Percentiles rank a stretch among this genome's conserved stretches.
Evolutionary conservation across 2,329 filamentous ascomycete genomes (phyloP).

Genomic region (Teratosphaeria epicoccoides): DNA sequence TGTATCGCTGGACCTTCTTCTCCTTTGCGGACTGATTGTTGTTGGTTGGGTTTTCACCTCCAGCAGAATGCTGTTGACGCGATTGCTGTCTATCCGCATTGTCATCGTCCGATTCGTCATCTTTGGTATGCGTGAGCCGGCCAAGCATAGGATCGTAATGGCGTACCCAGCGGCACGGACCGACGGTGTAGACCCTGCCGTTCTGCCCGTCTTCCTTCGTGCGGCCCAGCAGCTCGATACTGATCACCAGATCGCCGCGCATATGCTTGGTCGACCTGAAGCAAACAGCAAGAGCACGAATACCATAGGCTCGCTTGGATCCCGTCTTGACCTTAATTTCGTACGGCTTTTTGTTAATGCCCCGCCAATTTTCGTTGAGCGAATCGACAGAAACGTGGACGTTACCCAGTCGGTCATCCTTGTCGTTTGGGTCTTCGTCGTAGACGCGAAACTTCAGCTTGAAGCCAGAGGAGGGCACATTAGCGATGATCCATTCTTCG

Average conservation of each 20-base stretch:
- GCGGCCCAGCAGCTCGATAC: conserved; percentile 65
- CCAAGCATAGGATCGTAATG: conserved; percentile 88
- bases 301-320: conserved; percentile 74
- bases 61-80: neutral
- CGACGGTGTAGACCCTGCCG: conserved; percentile 67
- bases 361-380: conserved; percentile 56
- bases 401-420: conserved; percentile 80
- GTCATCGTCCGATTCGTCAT: conserved; percentile 36
- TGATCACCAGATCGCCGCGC: conserved; percentile 60
- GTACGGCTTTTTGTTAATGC: conserved; percentile 54
- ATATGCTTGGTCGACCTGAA: conserved; percentile 54
- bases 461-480: conserved; percentile 72
- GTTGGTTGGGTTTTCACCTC: conserved; percentile 3
- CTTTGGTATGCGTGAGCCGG: conserved; percentile 57
- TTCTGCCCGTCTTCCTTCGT: conserved; percentile 50
- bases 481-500: conserved; percentile 76
- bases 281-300: conserved; percentile 57
- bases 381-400: conserved; percentile 57
- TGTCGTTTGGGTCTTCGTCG: conserved; percentile 79
- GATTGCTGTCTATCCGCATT: conserved; percentile 10
- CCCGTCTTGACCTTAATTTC: conserved; percentile 72
- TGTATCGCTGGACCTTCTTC: conserved; percentile 51
- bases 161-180: conserved; percentile 64
- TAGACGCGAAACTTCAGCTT: conserved; percentile 75
- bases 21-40: conserved; percentile 25